These are phyloP conservation scores for Leishmania arabica DNA, from an alignment of 208 protist genomes.

Conservation along the genomic window DNA sequence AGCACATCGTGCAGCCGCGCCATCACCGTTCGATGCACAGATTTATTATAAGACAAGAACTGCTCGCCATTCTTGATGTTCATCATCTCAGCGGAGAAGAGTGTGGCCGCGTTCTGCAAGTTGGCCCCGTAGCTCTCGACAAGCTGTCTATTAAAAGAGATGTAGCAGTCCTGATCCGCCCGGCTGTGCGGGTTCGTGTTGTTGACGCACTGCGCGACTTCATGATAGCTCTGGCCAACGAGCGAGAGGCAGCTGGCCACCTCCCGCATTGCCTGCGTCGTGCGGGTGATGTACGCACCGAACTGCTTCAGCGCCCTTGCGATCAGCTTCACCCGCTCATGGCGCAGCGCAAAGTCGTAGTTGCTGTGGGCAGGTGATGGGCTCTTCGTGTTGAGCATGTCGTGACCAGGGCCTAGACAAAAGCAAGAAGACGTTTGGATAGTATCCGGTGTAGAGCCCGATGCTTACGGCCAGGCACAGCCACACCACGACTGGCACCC, in stretches of 20 bases:
- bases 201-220: slow-evolving; percentile 49
- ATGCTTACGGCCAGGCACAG: neutral
- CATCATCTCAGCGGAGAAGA: slow-evolving; percentile 42
- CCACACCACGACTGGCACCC: neutral
- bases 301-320: slow-evolving; percentile 40
- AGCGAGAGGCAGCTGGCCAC: slow-evolving; percentile 34
- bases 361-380: slow-evolving; percentile 40
- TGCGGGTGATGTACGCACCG: slow-evolving; percentile 30
- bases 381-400: slow-evolving; percentile 23
- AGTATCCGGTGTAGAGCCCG: neutral
- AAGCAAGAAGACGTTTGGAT: neutral
- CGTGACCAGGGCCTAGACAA: neutral
- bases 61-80: slow-evolving; percentile 36
- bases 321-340: slow-evolving; percentile 49
- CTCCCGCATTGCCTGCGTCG: slow-evolving; percentile 37
- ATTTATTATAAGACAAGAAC: slow-evolving; percentile 36
- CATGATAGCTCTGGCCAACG: slow-evolving; percentile 47
- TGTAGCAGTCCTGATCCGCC: slow-evolving; percentile 8
- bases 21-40: slow-evolving; percentile 33
- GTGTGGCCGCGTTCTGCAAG: slow-evolving; percentile 35
- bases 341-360: slow-evolving; percentile 51
- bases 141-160: slow-evolving; percentile 13
- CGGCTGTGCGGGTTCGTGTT: slow-evolving; percentile 30
- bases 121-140: slow-evolving; percentile 29
- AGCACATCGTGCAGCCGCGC: slow-evolving; percentile 37